phyloP scores from a whole-genome alignment of 352 stramenopile species.

The Globisporangium rhizosaccharum region DNA sequence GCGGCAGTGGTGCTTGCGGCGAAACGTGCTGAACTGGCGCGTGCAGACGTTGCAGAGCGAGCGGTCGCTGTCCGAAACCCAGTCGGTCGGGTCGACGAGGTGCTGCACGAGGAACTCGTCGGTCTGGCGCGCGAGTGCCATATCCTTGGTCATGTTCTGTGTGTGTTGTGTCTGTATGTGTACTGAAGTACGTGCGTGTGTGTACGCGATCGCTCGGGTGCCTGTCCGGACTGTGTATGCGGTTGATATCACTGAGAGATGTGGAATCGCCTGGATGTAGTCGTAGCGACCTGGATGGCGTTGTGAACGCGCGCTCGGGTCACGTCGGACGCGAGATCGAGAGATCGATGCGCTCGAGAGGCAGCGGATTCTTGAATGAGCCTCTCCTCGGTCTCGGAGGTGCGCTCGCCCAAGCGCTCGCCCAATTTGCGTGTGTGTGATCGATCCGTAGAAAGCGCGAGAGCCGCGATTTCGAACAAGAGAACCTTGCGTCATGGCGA shows the following conservation, averaged over 20 bases:
- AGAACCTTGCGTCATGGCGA: no score
- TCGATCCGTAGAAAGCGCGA: no score
- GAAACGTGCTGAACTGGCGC: slow-evolving; percentile 70
- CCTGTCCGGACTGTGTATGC: background rate
- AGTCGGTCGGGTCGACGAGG: slow-evolving; percentile 68
- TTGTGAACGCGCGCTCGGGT: no score
- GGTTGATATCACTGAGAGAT: background rate
- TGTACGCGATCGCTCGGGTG: no score
- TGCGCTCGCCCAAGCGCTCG: no score
- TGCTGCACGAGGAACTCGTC: slow-evolving; percentile 67
- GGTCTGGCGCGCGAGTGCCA: slow-evolving; percentile 13
- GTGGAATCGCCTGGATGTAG: background rate
- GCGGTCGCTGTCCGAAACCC: slow-evolving; percentile 69
- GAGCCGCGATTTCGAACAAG: no score
- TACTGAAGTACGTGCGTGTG: no score
- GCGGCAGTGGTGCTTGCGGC: slow-evolving; percentile 83
- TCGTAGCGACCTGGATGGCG: no score
- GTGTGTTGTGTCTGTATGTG: slow-evolving; percentile 12
- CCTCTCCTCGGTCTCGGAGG: background rate
- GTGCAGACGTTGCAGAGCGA: slow-evolving; percentile 74
- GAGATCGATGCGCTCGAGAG: background rate
- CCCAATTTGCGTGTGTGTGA: no score
- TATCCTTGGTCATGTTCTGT: slow-evolving; percentile 10
- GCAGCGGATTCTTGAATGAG: background rate
- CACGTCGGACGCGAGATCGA: no score